Evolutionary conservation across 192 early-diverging fungal genomes (phyloP), one percentile per base, ranked within the genome.

Genomic region (Coemansia sp.): DNA sequence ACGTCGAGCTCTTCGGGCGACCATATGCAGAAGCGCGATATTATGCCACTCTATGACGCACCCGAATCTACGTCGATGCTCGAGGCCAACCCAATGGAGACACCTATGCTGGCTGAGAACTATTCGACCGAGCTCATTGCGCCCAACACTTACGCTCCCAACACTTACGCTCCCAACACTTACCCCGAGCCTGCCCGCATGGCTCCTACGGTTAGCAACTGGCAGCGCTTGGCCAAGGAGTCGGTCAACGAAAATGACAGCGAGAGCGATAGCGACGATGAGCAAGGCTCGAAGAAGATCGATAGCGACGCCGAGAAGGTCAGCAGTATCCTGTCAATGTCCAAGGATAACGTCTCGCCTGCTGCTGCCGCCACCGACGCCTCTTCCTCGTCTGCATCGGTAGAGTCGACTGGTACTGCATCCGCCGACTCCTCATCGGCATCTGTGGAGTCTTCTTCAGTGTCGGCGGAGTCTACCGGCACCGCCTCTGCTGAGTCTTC

Each of bases 21-120:
- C 0, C 63, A 38, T 17, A 28, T 76, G 43, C 70, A 70, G 44
- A 81, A 81, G 70, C 78, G 78, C 43, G 74, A 73, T 23, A 16
- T 72, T 4, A 64, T 80, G 66, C 73, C 73, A 4, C 43, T 75
- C 10, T 68, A 72, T 28, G 73, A 80, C n/a, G 43, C 46, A 10
- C 59, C 26, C 6, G 60, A 50, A 63, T 63, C 63, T 14, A 72
- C 64, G 4, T 40, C 44, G 19, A 61, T 61, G 59, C 37, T 59
- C 33, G 57, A 59, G 30, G 17, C 32, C 16, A 59, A 59, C 17
- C 17, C 57, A 17, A 26, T 58, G 33, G 59, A 38, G 21, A 40
- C 37, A 11, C 59, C 59, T 16, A 33, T 61, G 16, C 8, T 37
- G 57, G 16, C 26, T 6, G 57, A 59, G 42, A 17, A 30, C 38